phyloP scores from a whole-genome alignment of 257 asterid species.

The Echites panduratus region DNA sequence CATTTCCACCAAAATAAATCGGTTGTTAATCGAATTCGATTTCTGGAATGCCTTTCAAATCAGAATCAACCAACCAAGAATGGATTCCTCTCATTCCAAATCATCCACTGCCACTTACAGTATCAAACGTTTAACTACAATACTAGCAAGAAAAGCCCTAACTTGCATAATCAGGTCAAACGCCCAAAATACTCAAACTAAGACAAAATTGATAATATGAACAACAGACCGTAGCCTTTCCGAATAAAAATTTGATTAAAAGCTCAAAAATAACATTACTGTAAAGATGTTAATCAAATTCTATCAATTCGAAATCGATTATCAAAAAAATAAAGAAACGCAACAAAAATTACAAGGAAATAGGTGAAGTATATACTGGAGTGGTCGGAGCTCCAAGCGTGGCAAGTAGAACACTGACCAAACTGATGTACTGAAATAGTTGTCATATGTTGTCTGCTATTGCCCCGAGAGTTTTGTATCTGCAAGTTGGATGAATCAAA shows the following conservation, averaged over 20 bases:
- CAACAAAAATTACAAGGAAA: background rate
- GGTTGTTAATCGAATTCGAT: too few species aligned
- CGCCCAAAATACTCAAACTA: background rate
- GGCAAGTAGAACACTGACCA: constrained; percentile 82
- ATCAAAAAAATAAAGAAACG: background rate
- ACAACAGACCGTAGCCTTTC: background rate
- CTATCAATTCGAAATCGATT: background rate
- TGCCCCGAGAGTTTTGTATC: background rate
- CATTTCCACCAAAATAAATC: too few species aligned
- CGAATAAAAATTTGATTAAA: background rate
- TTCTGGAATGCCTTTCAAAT: too few species aligned
- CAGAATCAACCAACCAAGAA: too few species aligned
- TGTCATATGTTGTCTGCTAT: constrained; percentile 42
- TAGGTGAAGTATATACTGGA: constrained; percentile 44
- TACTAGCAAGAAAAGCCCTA: background rate
- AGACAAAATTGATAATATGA: background rate
- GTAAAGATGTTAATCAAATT: background rate
- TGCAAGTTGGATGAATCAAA: background rate
- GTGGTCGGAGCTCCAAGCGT: constrained; percentile 93
- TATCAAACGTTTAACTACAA: too few species aligned
- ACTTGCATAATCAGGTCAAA: background rate
- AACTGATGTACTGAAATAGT: constrained; percentile 76
- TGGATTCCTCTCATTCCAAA: too few species aligned
- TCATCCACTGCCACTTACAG: too few species aligned
- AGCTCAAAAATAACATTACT: background rate